phyloP scores from a whole-genome alignment of 345 rosid species.

The Pistacia integerrima region DNA sequence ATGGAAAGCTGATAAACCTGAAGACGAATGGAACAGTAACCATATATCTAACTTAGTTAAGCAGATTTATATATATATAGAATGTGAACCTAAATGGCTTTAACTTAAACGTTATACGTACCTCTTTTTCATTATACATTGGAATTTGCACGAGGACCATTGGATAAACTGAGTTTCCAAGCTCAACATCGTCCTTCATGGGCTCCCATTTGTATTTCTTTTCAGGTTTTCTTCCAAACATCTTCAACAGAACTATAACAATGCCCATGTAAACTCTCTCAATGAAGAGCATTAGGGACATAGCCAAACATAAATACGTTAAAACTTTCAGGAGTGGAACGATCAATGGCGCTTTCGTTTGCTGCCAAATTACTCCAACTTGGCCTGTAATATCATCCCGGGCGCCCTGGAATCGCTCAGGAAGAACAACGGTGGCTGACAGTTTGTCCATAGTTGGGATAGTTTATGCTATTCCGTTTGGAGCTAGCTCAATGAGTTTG shows the following conservation, averaged over 20 bases:
- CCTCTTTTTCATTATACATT: conserved; percentile 77
- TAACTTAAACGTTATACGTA: not conserved
- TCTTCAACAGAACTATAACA: conserved; percentile 43
- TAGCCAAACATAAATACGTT: conserved; percentile 49
- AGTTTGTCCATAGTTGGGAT: conserved; percentile 11
- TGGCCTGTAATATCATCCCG: conserved; percentile 22
- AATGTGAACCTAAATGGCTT: too few species aligned
- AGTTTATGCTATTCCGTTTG: not conserved
- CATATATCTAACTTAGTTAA: too few species aligned
- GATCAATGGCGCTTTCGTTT: conserved; percentile 53
- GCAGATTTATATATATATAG: not conserved
- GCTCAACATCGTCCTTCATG: conserved; percentile 58
- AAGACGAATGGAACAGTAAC: not conserved
- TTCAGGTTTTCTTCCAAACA: conserved; percentile 50
- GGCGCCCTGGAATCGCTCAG: conserved; percentile 8
- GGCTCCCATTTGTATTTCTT: conserved; percentile 61
- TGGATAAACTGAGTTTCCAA: conserved; percentile 55
- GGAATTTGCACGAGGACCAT: conserved; percentile 72
- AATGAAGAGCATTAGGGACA: conserved; percentile 60
- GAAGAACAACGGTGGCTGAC: conserved; percentile 11
- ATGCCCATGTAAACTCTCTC: conserved; percentile 66
- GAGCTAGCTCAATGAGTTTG: not conserved
- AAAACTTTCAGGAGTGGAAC: conserved; percentile 50
- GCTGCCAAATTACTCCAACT: conserved; percentile 51
- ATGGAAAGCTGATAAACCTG: conserved; percentile 82